Base-by-base conservation (phyloP, 805 yeast species). In the Limtongia smithiae region DNA sequence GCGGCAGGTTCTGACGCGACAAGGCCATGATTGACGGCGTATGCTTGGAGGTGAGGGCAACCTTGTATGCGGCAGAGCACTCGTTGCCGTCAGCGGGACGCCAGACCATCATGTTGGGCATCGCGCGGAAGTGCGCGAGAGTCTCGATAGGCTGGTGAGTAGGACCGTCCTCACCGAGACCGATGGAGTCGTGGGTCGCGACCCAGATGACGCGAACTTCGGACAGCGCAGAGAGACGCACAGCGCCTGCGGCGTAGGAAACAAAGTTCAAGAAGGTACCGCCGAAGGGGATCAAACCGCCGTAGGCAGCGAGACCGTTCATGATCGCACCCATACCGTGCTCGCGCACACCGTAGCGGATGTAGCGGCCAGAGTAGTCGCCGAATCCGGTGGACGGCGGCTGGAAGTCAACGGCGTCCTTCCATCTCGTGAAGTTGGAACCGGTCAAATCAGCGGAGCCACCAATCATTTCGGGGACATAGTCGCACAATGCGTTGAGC, bases 391-490 rank as follows among this genome's bases (percentile, higher is more conserved):
- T 72, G 48, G 80, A 65, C 48, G 88, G 86, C 48, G 93, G 86
- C 79, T 93, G 96, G 90, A 90, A 91, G 72, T 90, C 96, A 60
- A 79, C 79, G 55, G 94, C 87, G 57, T 74, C 82, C 63, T 78
- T 69, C 77, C 91, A 80, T 78, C 93, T 82, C 66, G 97, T 90
- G 75, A 88, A 79, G 80, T 91, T 93, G 49, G 97, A 91, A 61
- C 95, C 94, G 51, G 97, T 91, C 74, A 91, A 80, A 74, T 91
- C 98, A 51, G 98, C 98, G 60, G 97, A 90, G 66, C 98, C 98
- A 74, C 97, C 97, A 66, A 91, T 73, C 58, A 91, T 74, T 77
- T 89, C 96, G 48, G 97, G 97, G 46, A 91, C 60, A 39, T 61
- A 78, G 24, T 76, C 77, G 62, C 77, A 75, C 62, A 91, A 70